Conservation (phyloP, 345 rosid species). For the Lenwebbia sp. region DNA sequence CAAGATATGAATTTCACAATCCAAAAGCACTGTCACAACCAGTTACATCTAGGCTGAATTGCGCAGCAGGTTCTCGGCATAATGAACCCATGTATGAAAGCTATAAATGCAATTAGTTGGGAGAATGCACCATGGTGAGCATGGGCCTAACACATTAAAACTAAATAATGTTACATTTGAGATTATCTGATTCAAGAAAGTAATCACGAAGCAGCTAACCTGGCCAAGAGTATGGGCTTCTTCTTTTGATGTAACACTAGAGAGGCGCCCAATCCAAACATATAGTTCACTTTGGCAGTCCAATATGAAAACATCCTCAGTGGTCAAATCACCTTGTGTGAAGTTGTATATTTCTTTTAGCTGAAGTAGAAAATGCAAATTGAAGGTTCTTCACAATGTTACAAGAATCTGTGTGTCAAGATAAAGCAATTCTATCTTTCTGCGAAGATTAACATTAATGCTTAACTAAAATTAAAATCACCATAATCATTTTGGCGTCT, state of each 20-base stretch:
- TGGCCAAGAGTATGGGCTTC: slow-evolving; percentile 46
- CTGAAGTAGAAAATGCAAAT: slow-evolving; percentile 19
- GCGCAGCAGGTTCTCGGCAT: background rate
- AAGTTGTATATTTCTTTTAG: slow-evolving; percentile 72
- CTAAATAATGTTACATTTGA: background rate
- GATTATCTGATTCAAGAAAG: background rate
- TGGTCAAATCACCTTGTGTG: slow-evolving; percentile 81
- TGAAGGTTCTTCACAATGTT: background rate
- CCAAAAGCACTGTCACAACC: background rate
- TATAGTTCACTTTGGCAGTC: slow-evolving; percentile 56
- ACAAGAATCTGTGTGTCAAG: background rate
- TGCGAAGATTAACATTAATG: background rate
- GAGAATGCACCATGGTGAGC: background rate
- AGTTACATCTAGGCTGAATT: background rate
- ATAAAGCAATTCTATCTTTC: background rate
- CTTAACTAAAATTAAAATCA: background rate
- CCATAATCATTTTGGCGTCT: background rate
- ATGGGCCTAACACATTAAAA: background rate
- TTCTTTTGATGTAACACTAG: slow-evolving; percentile 33
- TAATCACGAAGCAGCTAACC: slow-evolving; percentile 21
- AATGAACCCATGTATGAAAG: background rate
- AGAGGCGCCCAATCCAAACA: slow-evolving; percentile 64
- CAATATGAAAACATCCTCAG: slow-evolving; percentile 69
- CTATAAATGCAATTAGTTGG: background rate
- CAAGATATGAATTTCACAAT: background rate